phyloP scores from a whole-genome alignment of 1,284 basidiomycete genomes.

The Fomes fomentarius region DNA sequence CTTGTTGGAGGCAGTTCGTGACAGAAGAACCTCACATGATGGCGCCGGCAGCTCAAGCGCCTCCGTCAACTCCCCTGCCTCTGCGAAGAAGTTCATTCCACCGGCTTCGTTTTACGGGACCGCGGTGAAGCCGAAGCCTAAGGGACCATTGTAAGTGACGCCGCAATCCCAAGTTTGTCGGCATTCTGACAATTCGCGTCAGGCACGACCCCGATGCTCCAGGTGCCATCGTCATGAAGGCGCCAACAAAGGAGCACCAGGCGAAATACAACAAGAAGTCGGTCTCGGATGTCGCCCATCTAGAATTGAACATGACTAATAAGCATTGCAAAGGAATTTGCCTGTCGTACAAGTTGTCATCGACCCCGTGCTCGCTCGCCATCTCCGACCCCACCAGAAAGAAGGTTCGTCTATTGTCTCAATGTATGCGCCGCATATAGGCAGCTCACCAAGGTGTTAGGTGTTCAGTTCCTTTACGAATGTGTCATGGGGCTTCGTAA shows the following conservation, averaged over 20 bases:
- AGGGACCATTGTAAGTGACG: constrained; percentile 54
- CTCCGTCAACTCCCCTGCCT: constrained; percentile 20
- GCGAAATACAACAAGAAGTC: constrained; percentile 76
- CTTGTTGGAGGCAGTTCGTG: constrained; percentile 9
- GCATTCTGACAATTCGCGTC: constrained; percentile 20
- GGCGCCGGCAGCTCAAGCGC: constrained; percentile 13
- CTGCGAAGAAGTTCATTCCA: constrained; percentile 49
- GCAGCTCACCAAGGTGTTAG: constrained; percentile 37
- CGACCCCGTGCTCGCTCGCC: constrained; percentile 83
- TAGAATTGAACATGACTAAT: too few species aligned
- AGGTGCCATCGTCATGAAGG: constrained; percentile 87
- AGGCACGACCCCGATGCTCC: constrained; percentile 78
- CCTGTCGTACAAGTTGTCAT: constrained; percentile 86
- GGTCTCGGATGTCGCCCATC: too few species aligned
- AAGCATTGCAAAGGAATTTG: too few species aligned
- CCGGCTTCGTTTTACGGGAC: constrained; percentile 64
- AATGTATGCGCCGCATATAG: neutral
- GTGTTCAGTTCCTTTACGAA: constrained; percentile 92
- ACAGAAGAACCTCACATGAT: constrained; percentile 13
- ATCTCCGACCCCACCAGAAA: constrained; percentile 88
- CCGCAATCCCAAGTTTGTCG: neutral
- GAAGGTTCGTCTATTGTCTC: constrained; percentile 60
- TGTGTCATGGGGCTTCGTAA: constrained; percentile 93
- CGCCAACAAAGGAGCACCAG: constrained; percentile 72
- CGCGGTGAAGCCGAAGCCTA: constrained; percentile 44